A percentile compares a stretch with the other conserved stretches of the same genome.
These are phyloP conservation scores for Beta macrorhiza DNA, from an alignment of 179 eudicot species.

Conservation along the genomic window DNA sequence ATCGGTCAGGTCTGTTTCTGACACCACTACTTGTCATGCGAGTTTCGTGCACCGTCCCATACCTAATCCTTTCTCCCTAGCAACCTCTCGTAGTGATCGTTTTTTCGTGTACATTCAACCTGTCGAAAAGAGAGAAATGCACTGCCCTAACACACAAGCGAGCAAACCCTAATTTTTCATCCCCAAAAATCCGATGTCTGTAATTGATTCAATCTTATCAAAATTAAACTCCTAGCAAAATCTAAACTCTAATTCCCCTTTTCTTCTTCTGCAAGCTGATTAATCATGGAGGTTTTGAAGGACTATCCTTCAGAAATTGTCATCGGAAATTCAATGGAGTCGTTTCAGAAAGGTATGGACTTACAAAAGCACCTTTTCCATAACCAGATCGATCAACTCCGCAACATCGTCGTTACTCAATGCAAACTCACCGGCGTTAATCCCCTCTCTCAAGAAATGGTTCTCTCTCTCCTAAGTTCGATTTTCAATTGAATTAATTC, in stretches of 20 bases:
- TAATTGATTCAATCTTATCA: not conserved
- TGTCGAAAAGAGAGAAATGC: not conserved
- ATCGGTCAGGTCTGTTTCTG: no score
- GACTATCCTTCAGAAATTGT: conserved; percentile 46
- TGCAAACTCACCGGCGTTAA: conserved; percentile 89
- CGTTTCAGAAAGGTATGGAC: conserved; percentile 50
- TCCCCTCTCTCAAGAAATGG: conserved; percentile 99
- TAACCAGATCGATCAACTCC: conserved; percentile 67
- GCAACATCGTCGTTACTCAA: conserved; percentile 59
- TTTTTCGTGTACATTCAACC: not conserved
- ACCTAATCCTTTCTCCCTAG: not conserved
- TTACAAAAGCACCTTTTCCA: conserved; percentile 61
- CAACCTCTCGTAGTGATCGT: conserved; percentile 8
- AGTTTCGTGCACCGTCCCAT: conserved; percentile 5
- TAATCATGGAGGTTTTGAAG: conserved; percentile 41
- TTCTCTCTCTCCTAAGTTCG: conserved; percentile 20
- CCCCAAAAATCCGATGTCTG: not conserved
- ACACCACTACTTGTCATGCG: no score
- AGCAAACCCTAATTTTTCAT: conserved; percentile 27
- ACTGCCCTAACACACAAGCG: not conserved
- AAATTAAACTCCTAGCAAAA: not conserved
- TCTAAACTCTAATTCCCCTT: not conserved
- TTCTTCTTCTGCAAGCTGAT: not conserved
- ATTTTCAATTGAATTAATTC: not conserved
- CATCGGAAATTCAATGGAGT: conserved; percentile 38